A percentile compares a stretch with the other conserved stretches of the same genome.
These are phyloP conservation scores for Hypoxylon sp. DNA, from an alignment of 2,329 filamentous ascomycete genomes.

Conservation along the genomic window DNA sequence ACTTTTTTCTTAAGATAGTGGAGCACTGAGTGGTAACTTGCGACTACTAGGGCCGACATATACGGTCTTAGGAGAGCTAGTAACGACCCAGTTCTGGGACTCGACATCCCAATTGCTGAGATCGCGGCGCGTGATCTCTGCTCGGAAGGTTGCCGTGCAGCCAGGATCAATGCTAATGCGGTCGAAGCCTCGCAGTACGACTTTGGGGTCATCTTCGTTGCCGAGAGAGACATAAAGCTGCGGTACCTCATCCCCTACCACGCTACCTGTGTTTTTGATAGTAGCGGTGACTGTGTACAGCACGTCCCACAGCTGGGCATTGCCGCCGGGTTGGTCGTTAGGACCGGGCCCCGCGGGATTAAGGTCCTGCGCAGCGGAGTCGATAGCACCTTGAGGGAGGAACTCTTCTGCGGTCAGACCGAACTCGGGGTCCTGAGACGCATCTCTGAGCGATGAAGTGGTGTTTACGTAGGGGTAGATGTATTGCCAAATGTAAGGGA, in stretches of 20 bases:
- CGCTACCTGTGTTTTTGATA: conserved; percentile 78
- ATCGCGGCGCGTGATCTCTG: conserved; percentile 82
- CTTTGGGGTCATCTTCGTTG: conserved; percentile 77
- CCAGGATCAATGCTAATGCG: conserved; percentile 80
- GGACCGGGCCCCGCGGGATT: conserved; percentile 58
- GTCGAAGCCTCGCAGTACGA: conserved; percentile 84
- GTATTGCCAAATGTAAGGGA: conserved; percentile 68
- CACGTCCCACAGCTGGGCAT: conserved; percentile 76
- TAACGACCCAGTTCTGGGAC: conserved; percentile 87
- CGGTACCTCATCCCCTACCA: conserved; percentile 78
- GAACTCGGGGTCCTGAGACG: conserved; percentile 72
- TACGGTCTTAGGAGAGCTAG: conserved; percentile 65
- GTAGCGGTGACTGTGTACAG: conserved; percentile 77
- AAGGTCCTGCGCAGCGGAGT: conserved; percentile 71
- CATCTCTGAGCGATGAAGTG: conserved; percentile 67
- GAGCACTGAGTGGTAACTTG: conserved; percentile 63
- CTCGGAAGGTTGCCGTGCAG: conserved; percentile 75
- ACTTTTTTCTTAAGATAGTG: conserved; percentile 43
- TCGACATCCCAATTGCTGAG: conserved; percentile 87
- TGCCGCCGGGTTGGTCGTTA: conserved; percentile 72
- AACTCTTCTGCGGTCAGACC: conserved; percentile 71
- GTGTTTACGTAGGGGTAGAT: conserved; percentile 82
- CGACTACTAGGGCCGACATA: conserved; percentile 70
- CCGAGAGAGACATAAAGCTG: conserved; percentile 88
- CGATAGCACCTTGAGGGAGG: conserved; percentile 71